Percentiles rank a stretch among this genome's conserved stretches.
phyloP scores from a whole-genome alignment of 169 alveolate genomes.

The Babesia divergens region DNA sequence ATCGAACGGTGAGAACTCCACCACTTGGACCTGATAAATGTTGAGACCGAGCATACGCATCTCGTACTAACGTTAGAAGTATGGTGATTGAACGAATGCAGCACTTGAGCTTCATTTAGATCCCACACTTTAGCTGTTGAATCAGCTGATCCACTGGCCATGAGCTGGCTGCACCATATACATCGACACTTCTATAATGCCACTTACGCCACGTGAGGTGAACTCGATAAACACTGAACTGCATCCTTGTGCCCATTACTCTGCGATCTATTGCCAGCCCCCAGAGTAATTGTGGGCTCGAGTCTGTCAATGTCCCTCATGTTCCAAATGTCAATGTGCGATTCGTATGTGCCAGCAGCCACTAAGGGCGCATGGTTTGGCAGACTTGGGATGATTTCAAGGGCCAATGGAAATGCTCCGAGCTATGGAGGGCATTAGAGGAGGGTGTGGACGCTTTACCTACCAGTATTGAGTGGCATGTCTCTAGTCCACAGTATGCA shows the following conservation, averaged over 20 bases:
- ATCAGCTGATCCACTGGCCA: constrained; percentile 59
- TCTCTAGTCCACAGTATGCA: constrained; percentile 57
- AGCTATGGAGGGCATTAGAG: not conserved
- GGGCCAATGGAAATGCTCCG: constrained; percentile 31
- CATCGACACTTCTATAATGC: not conserved
- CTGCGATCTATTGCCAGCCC: not conserved
- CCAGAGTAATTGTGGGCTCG: constrained; percentile 30
- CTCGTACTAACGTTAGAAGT: constrained; percentile 22
- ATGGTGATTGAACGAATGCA: constrained; percentile 38
- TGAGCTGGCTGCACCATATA: constrained; percentile 9
- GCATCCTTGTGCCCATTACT: constrained; percentile 1
- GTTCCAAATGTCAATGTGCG: constrained; percentile 41
- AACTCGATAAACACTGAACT: constrained; percentile 35
- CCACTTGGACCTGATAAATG: constrained; percentile 52
- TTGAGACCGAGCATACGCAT: not conserved
- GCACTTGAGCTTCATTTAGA: constrained; percentile 25
- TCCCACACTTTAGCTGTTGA: constrained; percentile 49
- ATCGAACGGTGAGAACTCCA: constrained; percentile 35
- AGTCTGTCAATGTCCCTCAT: constrained; percentile 40
- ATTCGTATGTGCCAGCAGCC: constrained; percentile 52
- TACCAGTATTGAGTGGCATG: constrained; percentile 50
- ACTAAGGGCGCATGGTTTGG: constrained; percentile 32
- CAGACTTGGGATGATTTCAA: constrained; percentile 29
- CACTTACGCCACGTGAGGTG: constrained; percentile 33
- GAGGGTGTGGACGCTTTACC: not conserved